phyloP scores from a whole-genome alignment of 352 stramenopile species.

The Blastocystis sp. region DNA sequence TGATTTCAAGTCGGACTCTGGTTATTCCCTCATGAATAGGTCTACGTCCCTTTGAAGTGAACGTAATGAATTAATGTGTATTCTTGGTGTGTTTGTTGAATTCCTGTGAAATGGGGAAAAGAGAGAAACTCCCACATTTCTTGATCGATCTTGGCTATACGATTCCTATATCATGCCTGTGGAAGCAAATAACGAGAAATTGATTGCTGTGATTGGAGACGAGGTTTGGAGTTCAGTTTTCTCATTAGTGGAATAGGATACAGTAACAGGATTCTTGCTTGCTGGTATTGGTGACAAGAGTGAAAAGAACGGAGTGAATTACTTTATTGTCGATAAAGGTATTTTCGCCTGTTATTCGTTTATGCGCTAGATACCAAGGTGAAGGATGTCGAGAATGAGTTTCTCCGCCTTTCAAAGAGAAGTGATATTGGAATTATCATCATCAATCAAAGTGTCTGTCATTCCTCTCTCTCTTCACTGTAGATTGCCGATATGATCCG shows the following conservation, averaged over 20 bases:
- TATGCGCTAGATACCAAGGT: slow-evolving; percentile 16
- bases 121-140: not conserved
- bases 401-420: slow-evolving; percentile 23
- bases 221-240: not conserved
- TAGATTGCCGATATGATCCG: slow-evolving; percentile 60
- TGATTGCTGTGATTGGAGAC: slow-evolving; percentile 54
- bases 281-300: slow-evolving; percentile 43
- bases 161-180: not conserved
- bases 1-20: not conserved
- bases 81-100: not conserved
- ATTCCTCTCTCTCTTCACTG: not conserved
- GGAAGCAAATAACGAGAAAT: slow-evolving; percentile 21
- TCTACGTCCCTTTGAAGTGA: not conserved
- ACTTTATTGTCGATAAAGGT: slow-evolving; percentile 55
- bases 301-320: slow-evolving; percentile 40
- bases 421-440: slow-evolving; percentile 61
- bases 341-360: not conserved
- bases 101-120: not conserved
- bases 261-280: slow-evolving; percentile 54
- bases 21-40: not conserved
- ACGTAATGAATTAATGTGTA: not conserved
- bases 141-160: not conserved
- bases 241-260: slow-evolving; percentile 15
- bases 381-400: slow-evolving; percentile 39
- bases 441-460: slow-evolving; percentile 32